These are phyloP conservation scores for Citrus unshiu DNA, from an alignment of 345 rosid species.

Conservation along the genomic window DNA sequence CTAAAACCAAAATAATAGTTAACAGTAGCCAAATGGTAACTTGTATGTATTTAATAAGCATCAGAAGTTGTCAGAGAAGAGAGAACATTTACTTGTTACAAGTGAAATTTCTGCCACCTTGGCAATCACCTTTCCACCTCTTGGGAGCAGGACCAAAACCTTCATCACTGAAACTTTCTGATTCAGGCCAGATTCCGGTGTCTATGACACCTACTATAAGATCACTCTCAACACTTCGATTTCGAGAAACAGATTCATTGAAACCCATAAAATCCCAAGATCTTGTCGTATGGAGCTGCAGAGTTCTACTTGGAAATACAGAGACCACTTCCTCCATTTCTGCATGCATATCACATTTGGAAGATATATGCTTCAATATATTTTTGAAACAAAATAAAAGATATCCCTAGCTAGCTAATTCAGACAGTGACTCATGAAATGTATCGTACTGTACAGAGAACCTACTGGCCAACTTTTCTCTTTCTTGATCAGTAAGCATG, in stretches of 20 bases:
- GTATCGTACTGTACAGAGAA: background rate
- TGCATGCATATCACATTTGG: conserved; percentile 9
- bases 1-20: background rate
- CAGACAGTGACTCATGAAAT: background rate
- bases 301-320: conserved; percentile 27
- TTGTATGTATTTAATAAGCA: background rate
- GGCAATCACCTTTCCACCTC: conserved; percentile 48
- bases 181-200: conserved; percentile 46
- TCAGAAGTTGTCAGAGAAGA: background rate
- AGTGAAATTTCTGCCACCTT: conserved; percentile 36
- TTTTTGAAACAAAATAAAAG: background rate
- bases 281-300: conserved; percentile 35
- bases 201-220: conserved; percentile 37
- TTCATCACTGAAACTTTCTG: conserved; percentile 37
- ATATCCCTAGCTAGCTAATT: too few relatives aligned
- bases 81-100: conserved; percentile 43
- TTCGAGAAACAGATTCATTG: background rate
- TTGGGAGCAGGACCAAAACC: conserved; percentile 49
- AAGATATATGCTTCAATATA: background rate
- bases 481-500: conserved; percentile 33
- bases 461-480: conserved; percentile 30
- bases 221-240: conserved; percentile 17
- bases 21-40: background rate
- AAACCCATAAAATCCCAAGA: conserved; percentile 56
- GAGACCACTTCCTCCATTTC: conserved; percentile 30